Evolutionary conservation across 768 basidiomycete species (phyloP), one percentile per base, ranked within the genome.

Genomic region (Agaricus blazei): DNA sequence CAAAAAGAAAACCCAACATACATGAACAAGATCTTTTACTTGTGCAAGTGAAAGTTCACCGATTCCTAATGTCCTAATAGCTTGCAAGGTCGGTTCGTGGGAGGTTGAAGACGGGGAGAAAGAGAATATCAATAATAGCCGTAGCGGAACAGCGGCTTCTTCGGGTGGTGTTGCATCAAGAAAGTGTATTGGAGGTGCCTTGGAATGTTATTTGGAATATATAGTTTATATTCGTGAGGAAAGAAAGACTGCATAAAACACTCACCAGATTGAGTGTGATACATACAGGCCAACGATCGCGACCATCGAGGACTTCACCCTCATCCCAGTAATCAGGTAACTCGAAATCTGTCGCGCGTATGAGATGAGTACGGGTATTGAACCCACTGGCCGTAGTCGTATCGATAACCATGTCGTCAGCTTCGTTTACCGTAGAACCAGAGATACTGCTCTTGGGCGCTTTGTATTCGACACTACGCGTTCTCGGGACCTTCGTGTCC

Each of bases 241-340:
- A 19, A 14, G 46, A 56, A 53, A 42, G 19, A 24, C 29, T 46
- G 4, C 14, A 56, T 40, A 40, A n/a, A 23, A 19, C 29, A 77
- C 83, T 11, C 59, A 93, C 90, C 26, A 92, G 60, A 58, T 93
- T 92, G 51, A 94, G 65, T 1, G 90, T 92, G 26, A 93, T 70
- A 58, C 83, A 83, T 3, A 94, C 75, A 0, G 92, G 93, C 84
- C 92, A 88, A 11, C 65, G 60, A 1, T 87, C 81, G 58, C 83
- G 73, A 1, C 84, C 84, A 38, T 72, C 76, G 28, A 93, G 64
- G 15, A 74, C 67, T 54, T 84, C 86, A 0, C 93, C 93, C 59
- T 90, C 89, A 62, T 91, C 91, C 89, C 90, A 92, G 58, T 85
- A 89, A 66, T 95, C 92, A 9, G 84, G 78, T 23, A 94, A 76